Evolutionary conservation across 768 basidiomycete genomes (phyloP).

Genomic region (Naganishia friedmannii): DNA sequence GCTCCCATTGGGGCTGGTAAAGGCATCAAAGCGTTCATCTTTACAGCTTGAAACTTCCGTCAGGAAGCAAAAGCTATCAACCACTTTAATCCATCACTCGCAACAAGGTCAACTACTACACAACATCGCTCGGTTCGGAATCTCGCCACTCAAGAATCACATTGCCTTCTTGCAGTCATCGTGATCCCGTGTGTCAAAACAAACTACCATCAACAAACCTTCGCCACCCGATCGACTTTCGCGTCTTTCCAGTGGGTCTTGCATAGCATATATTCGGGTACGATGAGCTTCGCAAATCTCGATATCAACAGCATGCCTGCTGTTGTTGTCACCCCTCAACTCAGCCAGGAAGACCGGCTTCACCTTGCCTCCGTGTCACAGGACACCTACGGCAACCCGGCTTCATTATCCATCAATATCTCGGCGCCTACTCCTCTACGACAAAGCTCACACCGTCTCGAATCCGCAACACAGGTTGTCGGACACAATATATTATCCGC

Average conservation of each 20-base stretch:
- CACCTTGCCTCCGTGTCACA: background rate
- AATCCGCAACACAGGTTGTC: background rate
- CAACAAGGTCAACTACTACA: constrained; percentile 23
- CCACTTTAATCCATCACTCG: constrained; percentile 2
- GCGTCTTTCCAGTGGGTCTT: constrained; percentile 6
- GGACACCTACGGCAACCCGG: background rate
- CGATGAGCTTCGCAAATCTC: constrained; percentile 20
- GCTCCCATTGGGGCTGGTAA: constrained; percentile 24
- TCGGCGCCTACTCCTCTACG: background rate
- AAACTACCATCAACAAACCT: background rate
- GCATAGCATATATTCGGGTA: constrained; percentile 17
- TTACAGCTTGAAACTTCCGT: constrained; percentile 15
- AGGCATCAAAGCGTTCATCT: background rate
- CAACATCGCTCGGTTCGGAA: constrained; percentile 18
- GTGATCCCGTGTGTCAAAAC: constrained; percentile 22
- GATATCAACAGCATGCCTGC: constrained; percentile 14
- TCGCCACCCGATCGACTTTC: constrained; percentile 8
- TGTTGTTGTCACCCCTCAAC: constrained; percentile 9
- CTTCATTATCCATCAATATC: constrained; percentile 3
- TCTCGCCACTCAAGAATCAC: constrained; percentile 18
- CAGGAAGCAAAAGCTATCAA: constrained; percentile 1
- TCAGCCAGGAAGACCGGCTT: background rate
- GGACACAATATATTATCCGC: background rate
- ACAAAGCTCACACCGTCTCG: constrained; percentile 25
- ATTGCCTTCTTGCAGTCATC: constrained; percentile 9